phyloP scores from a whole-genome alignment of 148 eudicot species.

The Salicornia ramosissima region DNA sequence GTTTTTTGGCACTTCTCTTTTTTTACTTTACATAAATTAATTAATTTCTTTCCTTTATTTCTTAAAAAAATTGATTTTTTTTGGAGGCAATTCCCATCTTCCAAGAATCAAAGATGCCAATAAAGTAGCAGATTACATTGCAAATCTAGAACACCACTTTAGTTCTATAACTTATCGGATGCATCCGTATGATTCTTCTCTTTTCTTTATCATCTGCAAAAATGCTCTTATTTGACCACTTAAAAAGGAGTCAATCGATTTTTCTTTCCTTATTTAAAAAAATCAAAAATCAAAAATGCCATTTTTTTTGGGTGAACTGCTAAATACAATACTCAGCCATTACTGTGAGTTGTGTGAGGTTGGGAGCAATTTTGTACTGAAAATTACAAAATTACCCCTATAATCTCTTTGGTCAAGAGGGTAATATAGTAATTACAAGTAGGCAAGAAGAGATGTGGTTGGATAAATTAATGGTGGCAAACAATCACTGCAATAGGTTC shows the following conservation, averaged over 20 bases:
- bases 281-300: too few relatives aligned
- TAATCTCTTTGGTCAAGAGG: constrained; percentile 3
- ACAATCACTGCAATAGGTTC: constrained; percentile 22
- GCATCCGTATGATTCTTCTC: too few relatives aligned
- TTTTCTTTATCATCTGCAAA: too few relatives aligned
- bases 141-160: too few relatives aligned
- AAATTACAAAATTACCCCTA: constrained; percentile 19
- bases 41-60: constrained; percentile 1
- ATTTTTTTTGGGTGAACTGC: constrained; percentile 7
- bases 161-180: too few relatives aligned
- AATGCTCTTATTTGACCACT: too few relatives aligned
- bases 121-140: too few relatives aligned
- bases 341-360: too few relatives aligned
- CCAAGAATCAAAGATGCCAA: constrained; percentile 35
- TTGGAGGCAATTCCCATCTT: constrained; percentile 18
- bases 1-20: constrained; percentile 1
- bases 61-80: not conserved
- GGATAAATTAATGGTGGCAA: constrained; percentile 6
- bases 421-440: not conserved
- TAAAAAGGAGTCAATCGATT: too few relatives aligned
- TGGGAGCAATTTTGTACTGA: not conserved
- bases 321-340: too few relatives aligned
- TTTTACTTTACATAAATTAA: not conserved
- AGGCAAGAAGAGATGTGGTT: constrained; percentile 15
- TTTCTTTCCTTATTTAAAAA: too few relatives aligned